A percentile compares a stretch with the other conserved stretches of the same genome.
These are phyloP conservation scores for Cryptosporidium parvum DNA, from an alignment of 169 alveolate species.

Conservation along the genomic window DNA sequence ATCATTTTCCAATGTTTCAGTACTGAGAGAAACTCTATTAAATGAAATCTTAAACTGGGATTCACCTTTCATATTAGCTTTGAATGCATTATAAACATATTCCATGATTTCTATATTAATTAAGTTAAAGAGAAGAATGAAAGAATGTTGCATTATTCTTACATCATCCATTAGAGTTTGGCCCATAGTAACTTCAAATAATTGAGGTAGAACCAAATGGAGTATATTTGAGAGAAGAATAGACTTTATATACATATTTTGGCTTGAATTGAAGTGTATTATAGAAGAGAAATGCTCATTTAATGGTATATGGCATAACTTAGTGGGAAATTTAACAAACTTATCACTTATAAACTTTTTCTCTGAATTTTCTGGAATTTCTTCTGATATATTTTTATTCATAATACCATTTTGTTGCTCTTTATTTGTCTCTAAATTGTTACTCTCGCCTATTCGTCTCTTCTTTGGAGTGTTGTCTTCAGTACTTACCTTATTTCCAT, in stretches of 20 bases:
- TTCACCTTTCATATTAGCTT: background rate
- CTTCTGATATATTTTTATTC: background rate
- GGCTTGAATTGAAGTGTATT: conserved; percentile 8
- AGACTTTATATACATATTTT: conserved; percentile 13
- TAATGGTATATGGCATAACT: conserved; percentile 25
- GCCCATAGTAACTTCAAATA: background rate
- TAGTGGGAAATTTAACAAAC: conserved; percentile 35
- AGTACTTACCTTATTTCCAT: background rate
- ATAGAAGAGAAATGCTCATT: conserved; percentile 3
- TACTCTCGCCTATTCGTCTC: background rate
- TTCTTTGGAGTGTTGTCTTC: background rate
- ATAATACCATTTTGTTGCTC: background rate
- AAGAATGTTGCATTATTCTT: conserved; percentile 19
- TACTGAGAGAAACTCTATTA: background rate
- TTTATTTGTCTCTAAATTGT: background rate
- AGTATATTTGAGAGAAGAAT: conserved; percentile 15
- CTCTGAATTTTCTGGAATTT: background rate
- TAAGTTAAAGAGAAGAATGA: conserved; percentile 38
- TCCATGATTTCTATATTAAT: conserved; percentile 32
- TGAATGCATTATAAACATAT: background rate
- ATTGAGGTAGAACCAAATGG: conserved; percentile 26
- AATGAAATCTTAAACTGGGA: background rate
- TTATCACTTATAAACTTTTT: background rate
- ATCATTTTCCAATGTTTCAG: background rate
- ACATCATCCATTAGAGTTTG: conserved; percentile 28